Evolutionary conservation across 176 grass and related monocot species (phyloP).

Genomic region (Rhynchospora breviuscula): DNA sequence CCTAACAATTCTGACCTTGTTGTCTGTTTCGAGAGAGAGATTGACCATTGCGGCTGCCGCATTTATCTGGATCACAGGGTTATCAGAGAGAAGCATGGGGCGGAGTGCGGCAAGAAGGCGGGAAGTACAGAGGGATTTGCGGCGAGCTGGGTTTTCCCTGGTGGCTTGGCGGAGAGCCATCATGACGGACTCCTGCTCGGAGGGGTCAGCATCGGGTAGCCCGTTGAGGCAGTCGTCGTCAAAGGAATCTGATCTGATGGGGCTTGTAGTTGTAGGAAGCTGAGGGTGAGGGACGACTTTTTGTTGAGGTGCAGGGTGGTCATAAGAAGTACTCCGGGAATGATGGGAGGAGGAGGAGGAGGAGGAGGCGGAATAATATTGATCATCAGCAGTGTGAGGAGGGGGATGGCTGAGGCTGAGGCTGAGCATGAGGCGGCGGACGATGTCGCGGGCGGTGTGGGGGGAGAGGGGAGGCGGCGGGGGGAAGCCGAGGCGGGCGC

Average conservation of each 20-base stretch:
- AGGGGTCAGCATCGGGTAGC: slow-evolving; percentile 27
- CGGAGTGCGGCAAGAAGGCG: slow-evolving; percentile 58
- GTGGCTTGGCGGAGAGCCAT: slow-evolving; percentile 61
- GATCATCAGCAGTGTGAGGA: not conserved
- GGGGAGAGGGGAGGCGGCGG: slow-evolving; percentile 43
- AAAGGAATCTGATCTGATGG: slow-evolving; percentile 26
- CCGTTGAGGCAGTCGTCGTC: slow-evolving; percentile 56
- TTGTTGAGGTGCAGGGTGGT: not conserved
- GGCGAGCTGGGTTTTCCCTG: slow-evolving; percentile 42
- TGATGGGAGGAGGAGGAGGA: not conserved
- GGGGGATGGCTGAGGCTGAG: not conserved
- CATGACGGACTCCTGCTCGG: slow-evolving; percentile 55
- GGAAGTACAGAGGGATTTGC: slow-evolving; percentile 59
- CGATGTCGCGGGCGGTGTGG: slow-evolving; percentile 53
- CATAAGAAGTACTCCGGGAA: slow-evolving; percentile 2
- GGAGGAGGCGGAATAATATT: not conserved
- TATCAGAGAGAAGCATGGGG: slow-evolving; percentile 57
- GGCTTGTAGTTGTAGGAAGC: not conserved
- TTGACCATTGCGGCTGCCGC: slow-evolving; percentile 64
- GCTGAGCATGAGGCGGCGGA: slow-evolving; percentile 63
- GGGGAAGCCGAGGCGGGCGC: slow-evolving; percentile 43
- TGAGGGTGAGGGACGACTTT: not conserved
- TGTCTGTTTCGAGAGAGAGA: slow-evolving; percentile 67
- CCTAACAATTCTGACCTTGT: slow-evolving; percentile 71
- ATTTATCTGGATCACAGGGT: slow-evolving; percentile 58